Conservation (phyloP, 2,329 filamentous ascomycete species). For the Emmonsiellopsis sp. region DNA sequence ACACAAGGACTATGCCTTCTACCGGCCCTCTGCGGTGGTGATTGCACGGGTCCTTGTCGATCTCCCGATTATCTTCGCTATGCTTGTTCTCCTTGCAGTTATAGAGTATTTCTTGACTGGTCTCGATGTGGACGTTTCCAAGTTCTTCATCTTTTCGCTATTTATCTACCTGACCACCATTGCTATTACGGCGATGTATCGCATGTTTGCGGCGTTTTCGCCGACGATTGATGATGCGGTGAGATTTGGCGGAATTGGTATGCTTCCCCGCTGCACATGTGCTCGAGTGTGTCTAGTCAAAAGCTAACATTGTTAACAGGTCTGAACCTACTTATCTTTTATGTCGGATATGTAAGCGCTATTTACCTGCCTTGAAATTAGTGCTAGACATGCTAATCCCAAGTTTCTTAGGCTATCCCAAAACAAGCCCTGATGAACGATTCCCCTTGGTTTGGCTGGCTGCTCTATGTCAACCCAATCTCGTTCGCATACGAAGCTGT, state of each 20-base stretch:
- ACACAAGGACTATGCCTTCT: slow-evolving; percentile 60
- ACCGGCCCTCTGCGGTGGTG: slow-evolving; percentile 56
- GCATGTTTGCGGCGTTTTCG: slow-evolving; percentile 56
- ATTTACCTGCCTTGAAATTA: not conserved
- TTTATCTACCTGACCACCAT: slow-evolving; percentile 3
- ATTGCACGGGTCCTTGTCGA: slow-evolving; percentile 55
- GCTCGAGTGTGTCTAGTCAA: slow-evolving; percentile 52
- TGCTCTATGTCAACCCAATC: slow-evolving; percentile 46
- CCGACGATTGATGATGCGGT: slow-evolving; percentile 58
- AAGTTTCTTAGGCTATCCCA: slow-evolving; percentile 41
- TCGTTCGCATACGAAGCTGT: slow-evolving; percentile 59
- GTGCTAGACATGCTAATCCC: not conserved
- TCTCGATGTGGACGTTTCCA: slow-evolving; percentile 6
- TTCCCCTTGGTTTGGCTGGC: slow-evolving; percentile 59
- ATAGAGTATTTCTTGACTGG: slow-evolving; percentile 49
- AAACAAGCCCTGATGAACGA: slow-evolving; percentile 46
- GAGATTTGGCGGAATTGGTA: slow-evolving; percentile 46
- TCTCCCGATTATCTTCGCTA: slow-evolving; percentile 49
- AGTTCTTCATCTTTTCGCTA: slow-evolving; percentile 5
- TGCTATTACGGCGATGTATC: slow-evolving; percentile 47
- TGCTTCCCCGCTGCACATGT: slow-evolving; percentile 57
- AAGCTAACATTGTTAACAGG: slow-evolving; percentile 16
- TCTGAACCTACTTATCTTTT: slow-evolving; percentile 2
- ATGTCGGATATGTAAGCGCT: slow-evolving; percentile 4
- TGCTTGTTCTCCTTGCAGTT: slow-evolving; percentile 51